Evolutionary conservation across 2,329 filamentous ascomycete genomes (phyloP), one percentile per base, ranked within the genome.

Genomic region (Alternaria panax): DNA sequence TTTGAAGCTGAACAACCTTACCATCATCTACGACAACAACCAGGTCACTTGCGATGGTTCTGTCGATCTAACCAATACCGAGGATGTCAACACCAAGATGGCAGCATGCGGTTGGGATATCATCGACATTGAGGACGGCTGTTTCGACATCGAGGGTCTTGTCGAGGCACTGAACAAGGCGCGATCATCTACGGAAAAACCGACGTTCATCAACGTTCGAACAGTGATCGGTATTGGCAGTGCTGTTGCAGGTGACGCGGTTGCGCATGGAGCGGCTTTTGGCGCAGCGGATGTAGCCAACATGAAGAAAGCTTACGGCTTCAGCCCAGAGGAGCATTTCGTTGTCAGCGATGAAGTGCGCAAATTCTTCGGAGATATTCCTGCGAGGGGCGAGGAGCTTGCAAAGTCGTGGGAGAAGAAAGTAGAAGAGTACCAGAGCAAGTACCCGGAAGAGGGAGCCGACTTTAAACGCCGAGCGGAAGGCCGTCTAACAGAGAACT

Each of bases 21-120:
- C 81, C 4, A 73, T 88, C 25, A 83, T 87, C 46, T 88, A 88
- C 63, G 86, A 88, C 64, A 87, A 88, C 73, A 87, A 88, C 70
- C 83, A 86, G 65, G 78, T 88, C 47, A 87, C 85, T 5, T 87
- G 85, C 65, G 86, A 87, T 57, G 86, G 86, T 1, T 81, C 80
- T 2, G 80, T 87, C 3, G 84, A 87, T 69, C 75, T 82, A 41
- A 80, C 80, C 2, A 86, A 85, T 60, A 84, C 81, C 4, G 71
- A 88, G 64, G 84, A 87, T 45, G 77, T 86, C 65, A 86, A 87
- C 56, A 73, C 79, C 7, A 88, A 87, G 73, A 87, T 87, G 85
- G 75, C 80, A 5, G 85, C 85, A 7, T 83, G 79, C 32, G 84
- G 84, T 3, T 88, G 84, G 84, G 67, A 86, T 20, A 84, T 87